These are phyloP conservation scores for Zizania palustris DNA, from an alignment of 202 grass and related monocot genomes.

Conservation along the genomic window DNA sequence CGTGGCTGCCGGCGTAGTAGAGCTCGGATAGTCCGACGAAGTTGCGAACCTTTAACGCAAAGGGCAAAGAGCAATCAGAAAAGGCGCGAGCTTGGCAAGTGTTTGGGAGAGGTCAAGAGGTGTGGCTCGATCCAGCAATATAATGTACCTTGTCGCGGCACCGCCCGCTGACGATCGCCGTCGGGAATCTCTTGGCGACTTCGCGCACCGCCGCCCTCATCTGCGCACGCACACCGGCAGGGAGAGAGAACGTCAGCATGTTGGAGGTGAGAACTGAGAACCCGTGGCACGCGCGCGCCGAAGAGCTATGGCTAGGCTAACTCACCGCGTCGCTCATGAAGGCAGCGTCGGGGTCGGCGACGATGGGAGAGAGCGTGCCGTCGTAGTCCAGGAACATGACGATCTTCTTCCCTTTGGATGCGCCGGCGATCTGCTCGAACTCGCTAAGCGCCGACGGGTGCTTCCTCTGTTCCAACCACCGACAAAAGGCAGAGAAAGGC, in stretches of 20 bases:
- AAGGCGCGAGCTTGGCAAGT: too few species aligned
- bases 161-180: constrained; percentile 91
- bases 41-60: constrained; percentile 52
- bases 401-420: constrained; percentile 73
- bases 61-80: constrained; percentile 31
- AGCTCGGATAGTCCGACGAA: constrained; percentile 88
- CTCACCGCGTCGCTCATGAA: constrained; percentile 89
- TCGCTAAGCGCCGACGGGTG: constrained; percentile 81
- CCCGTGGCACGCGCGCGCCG: too few species aligned
- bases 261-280: background rate
- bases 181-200: constrained; percentile 76
- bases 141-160: constrained; percentile 99
- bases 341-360: constrained; percentile 81
- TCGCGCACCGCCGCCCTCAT: constrained; percentile 88
- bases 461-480: constrained; percentile 55
- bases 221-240: constrained; percentile 27
- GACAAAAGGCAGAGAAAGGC: background rate
- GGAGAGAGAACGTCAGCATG: constrained; percentile 31
- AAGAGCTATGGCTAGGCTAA: background rate
- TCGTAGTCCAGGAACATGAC: constrained; percentile 98
- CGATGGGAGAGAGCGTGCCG: constrained; percentile 94
- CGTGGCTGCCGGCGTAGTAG: constrained; percentile 97
- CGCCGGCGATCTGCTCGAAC: constrained; percentile 83
- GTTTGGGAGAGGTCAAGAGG: background rate
- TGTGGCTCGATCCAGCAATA: constrained; percentile 46